Percentiles rank a stretch among this genome's conserved stretches.
Evolutionary conservation across 306 rosid genomes (phyloP).

Genomic region (Astragalus membranaceus): DNA sequence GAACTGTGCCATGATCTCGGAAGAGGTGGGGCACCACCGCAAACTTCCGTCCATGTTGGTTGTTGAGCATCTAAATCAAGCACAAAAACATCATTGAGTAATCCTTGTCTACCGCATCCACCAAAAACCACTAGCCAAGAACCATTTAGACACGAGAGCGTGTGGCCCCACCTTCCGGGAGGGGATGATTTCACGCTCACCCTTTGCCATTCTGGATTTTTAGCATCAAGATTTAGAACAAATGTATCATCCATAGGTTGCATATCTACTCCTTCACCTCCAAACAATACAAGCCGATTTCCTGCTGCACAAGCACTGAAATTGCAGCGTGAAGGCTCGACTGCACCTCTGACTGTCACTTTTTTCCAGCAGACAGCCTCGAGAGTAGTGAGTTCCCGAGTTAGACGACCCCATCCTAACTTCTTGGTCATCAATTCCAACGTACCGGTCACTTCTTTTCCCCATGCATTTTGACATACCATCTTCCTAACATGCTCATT

Average conservation of each 20-base stretch:
- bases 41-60: constrained; percentile 92
- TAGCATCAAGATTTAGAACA: constrained; percentile 87
- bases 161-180: constrained; percentile 99
- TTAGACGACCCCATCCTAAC: constrained; percentile 94
- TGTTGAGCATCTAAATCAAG: constrained; percentile 98
- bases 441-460: constrained; percentile 88
- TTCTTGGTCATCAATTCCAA: constrained; percentile 86
- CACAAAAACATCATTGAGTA: constrained; percentile 86
- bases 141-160: constrained; percentile 76
- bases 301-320: constrained; percentile 98
- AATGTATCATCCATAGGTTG: constrained; percentile 98
- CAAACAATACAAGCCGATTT: constrained; percentile 85
- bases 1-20: constrained; percentile 99
- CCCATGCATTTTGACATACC: constrained; percentile 99
- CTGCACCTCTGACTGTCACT: constrained; percentile 78
- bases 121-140: constrained; percentile 94
- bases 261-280: constrained; percentile 97
- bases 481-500: constrained; percentile 94
- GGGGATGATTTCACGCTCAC: constrained; percentile 86
- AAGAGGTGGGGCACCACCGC: constrained; percentile 81
- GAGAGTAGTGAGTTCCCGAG: constrained; percentile 86
- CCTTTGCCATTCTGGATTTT: constrained; percentile 81
- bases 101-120: constrained; percentile 89
- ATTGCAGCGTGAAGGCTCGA: constrained; percentile 96
- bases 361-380: constrained; percentile 97